phyloP scores from a whole-genome alignment of 106 monocot species.

The Triglochin maritima region DNA sequence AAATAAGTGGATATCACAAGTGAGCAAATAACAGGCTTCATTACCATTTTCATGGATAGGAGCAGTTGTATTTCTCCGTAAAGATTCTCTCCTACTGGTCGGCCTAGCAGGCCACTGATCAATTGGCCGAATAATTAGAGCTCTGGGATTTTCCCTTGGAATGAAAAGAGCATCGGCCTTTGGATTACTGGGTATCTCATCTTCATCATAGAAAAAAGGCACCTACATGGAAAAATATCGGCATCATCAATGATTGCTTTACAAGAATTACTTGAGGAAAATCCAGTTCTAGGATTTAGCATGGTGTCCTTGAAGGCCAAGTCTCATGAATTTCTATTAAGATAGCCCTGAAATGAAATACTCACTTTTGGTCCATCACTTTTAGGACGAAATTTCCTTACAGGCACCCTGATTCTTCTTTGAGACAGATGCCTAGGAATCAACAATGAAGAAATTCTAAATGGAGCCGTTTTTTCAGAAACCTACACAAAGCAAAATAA shows the following conservation, averaged over 20 bases:
- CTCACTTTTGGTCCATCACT: conserved; percentile 59
- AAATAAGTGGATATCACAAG: too few species aligned
- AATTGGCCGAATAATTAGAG: conserved; percentile 67
- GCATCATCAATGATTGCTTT: too few species aligned
- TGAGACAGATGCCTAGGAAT: conserved; percentile 76
- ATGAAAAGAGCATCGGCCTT: conserved; percentile 94
- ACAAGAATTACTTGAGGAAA: too few species aligned
- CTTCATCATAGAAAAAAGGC: conserved; percentile 73
- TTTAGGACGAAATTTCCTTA: conserved; percentile 74
- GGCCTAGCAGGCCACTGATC: conserved; percentile 60
- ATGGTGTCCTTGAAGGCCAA: too few species aligned
- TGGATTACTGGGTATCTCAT: conserved; percentile 41
- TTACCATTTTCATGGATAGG: conserved; percentile 60
- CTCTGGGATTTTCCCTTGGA: conserved; percentile 88
- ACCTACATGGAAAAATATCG: conserved; percentile 33
- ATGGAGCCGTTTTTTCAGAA: conserved; percentile 54
- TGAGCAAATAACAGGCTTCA: background rate
- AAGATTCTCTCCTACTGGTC: conserved; percentile 14
- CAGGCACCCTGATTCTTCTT: conserved; percentile 70
- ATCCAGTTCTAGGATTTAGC: too few species aligned
- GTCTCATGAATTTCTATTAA: too few species aligned
- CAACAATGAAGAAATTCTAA: conserved; percentile 54
- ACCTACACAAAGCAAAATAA: conserved; percentile 27
- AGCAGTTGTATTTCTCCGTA: conserved; percentile 17
- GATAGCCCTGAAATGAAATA: background rate